A percentile compares a stretch with the other conserved stretches of the same genome.
Conservation (phyloP, 2,329 filamentous ascomycete genomes). For the Penicillium sp. region DNA sequence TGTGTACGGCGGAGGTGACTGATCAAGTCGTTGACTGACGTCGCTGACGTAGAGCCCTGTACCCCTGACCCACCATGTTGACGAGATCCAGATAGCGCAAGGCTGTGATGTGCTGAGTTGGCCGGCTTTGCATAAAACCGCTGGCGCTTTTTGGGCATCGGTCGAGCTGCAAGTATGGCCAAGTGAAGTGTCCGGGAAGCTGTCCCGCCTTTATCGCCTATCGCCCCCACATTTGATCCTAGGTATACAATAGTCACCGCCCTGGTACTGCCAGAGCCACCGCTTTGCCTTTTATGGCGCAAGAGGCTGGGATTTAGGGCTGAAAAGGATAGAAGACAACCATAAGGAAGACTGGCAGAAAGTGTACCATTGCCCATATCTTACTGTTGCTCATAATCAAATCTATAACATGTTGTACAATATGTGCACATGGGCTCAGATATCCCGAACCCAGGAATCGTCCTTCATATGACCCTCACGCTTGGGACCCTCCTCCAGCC, state of each 20-base stretch:
- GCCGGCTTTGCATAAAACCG: slow-evolving; percentile 42
- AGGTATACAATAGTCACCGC: neutral
- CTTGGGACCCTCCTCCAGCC: slow-evolving; percentile 58
- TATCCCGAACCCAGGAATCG: slow-evolving; percentile 59
- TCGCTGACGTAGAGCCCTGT: slow-evolving; percentile 18
- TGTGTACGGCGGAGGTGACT: slow-evolving; percentile 47
- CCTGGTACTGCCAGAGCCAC: neutral
- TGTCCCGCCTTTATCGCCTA: slow-evolving; percentile 7
- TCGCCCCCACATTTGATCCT: slow-evolving; percentile 1
- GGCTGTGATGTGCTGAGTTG: slow-evolving; percentile 41
- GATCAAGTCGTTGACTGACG: slow-evolving; percentile 50
- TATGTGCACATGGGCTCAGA: slow-evolving; percentile 35
- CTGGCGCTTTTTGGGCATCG: slow-evolving; percentile 50
- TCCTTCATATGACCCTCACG: slow-evolving; percentile 59
- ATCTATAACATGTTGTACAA: slow-evolving; percentile 17
- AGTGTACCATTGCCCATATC: neutral
- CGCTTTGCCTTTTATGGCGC: neutral
- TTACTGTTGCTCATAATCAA: neutral
- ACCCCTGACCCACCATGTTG: slow-evolving; percentile 29
- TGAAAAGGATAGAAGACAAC: neutral
- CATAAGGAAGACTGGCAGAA: neutral
- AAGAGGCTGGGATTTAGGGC: neutral
- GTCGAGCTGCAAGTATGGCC: slow-evolving; percentile 12
- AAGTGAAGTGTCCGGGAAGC: neutral
- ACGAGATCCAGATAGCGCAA: slow-evolving; percentile 28